Evolutionary conservation across 1,284 basidiomycete genomes (phyloP), one percentile per base, ranked within the genome.

Genomic region (Bjerkandera adusta): DNA sequence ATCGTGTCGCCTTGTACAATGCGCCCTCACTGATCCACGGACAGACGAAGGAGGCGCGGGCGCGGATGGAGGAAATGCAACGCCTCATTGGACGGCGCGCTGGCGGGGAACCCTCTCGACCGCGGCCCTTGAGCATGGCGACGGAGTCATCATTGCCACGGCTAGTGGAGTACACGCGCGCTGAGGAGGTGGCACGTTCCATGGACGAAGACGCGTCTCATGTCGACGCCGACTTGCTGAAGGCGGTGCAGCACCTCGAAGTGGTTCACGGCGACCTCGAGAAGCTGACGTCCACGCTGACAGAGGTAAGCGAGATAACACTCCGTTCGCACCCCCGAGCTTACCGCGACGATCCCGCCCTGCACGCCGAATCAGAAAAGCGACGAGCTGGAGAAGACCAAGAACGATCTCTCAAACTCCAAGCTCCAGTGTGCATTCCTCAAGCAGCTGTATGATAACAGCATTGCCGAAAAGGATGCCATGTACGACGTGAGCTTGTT

Each of bases 401-500:
- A 74, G 38, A 63, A 76, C 13, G 87, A 92, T 53, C 69, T 92
- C 18, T 75, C 81, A 53, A 80, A 81, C 50, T 72, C 77, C 6
- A 85, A 78, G 54, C 78, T 86, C 16, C 86, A 90, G 61, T 83
- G 81, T 50, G 87, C 89, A 50, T 70, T 91, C 25, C 76, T 92
- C 8, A 87, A 88, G 61, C 79, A 78, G 49, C 74, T 93, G 35
- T 70, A 93, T 3, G 71, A 75, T 10, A 86, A 92, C 58, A 77
- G 81, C 27, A 86, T 83, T n/a, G 76, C 83, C 2, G 92, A 95
- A 70, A 88, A 93, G 62, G 89, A 92, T 57, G 87, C 91, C 59
- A 84, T 94, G 74, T 95, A 92, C 59, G 87, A 93, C 71, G 91
- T 91, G 50, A 60, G 80, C 64, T n/a, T n/a, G n/a, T n/a, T n/a